Evolutionary conservation across 257 asterid genomes (phyloP).

Genomic region (Fraxinus excelsior): DNA sequence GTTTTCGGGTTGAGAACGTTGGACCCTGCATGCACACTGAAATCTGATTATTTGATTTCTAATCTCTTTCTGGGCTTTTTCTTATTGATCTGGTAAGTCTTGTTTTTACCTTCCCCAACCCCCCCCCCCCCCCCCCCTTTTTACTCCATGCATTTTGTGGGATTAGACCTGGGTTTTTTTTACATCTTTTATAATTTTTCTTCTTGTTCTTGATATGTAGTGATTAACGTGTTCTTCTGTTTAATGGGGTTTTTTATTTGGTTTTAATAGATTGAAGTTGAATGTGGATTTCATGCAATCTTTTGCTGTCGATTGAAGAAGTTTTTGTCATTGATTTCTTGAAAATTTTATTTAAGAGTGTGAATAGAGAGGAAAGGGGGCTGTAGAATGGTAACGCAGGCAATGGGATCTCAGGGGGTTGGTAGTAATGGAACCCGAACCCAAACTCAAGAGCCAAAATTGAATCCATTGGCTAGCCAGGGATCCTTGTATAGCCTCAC

Average conservation of each 20-base stretch:
- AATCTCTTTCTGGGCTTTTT: constrained; percentile 28
- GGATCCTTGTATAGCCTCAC: constrained; percentile 85
- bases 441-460: constrained; percentile 41
- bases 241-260: constrained; percentile 17
- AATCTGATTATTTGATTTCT: constrained; percentile 10
- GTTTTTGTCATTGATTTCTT: constrained; percentile 26
- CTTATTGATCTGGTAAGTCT: constrained; percentile 34
- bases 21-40: constrained; percentile 47
- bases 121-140: constrained; percentile 12
- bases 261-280: constrained; percentile 22
- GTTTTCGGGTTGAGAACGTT: constrained; percentile 26
- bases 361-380: constrained; percentile 11
- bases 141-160: constrained; percentile 32
- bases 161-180: constrained; percentile 32
- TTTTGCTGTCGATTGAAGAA: constrained; percentile 22
- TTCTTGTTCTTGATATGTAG: constrained; percentile 15
- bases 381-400: constrained; percentile 37
- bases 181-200: not conserved
- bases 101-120: not conserved
- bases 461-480: constrained; percentile 55
- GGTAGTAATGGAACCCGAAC: constrained; percentile 38
- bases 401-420: constrained; percentile 82
- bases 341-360: constrained; percentile 22
- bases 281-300: constrained; percentile 31
- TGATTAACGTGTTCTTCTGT: constrained; percentile 22